Percentiles rank a stretch among this genome's conserved stretches.
Evolutionary conservation across 1,284 basidiomycete species (phyloP).

Genomic region (Malassezia arunalokei): DNA sequence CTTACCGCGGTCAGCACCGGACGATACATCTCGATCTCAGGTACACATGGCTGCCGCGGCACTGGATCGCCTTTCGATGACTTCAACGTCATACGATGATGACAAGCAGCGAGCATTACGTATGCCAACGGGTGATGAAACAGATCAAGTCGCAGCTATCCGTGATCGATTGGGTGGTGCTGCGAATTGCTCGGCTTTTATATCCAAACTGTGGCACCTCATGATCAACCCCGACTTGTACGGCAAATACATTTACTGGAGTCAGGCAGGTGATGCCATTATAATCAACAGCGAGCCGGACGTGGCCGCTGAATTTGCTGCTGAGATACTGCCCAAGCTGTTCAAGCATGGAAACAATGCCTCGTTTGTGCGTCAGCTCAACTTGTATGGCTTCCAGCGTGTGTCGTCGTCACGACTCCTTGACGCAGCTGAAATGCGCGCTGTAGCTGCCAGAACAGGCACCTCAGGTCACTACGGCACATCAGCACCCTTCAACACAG

Average conservation of each 20-base stretch:
- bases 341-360: slow-evolving; percentile 47
- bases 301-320: slow-evolving; percentile 38
- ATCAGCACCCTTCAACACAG: slow-evolving; percentile 26
- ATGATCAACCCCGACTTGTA: slow-evolving; percentile 42
- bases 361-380: slow-evolving; percentile 43
- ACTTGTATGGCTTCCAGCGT: slow-evolving; percentile 44
- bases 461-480: slow-evolving; percentile 1
- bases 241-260: slow-evolving; percentile 38
- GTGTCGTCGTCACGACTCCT: slow-evolving; percentile 39
- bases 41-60: slow-evolving; percentile 15
- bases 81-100: slow-evolving; percentile 4
- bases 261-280: slow-evolving; percentile 38
- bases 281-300: slow-evolving; percentile 42
- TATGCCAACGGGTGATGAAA: slow-evolving; percentile 26
- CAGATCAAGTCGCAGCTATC: slow-evolving; percentile 39
- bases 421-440: slow-evolving; percentile 33
- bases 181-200: slow-evolving; percentile 44
- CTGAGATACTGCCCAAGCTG: slow-evolving; percentile 37
- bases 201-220: slow-evolving; percentile 45
- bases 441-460: slow-evolving; percentile 16
- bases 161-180: slow-evolving; percentile 41
- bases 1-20: background rate
- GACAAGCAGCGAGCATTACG: background rate
- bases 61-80: slow-evolving; percentile 16
- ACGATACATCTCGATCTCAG: slow-evolving; percentile 6